Base-by-base conservation (phyloP, 2,329 filamentous ascomycete genomes). In the Tothia fuscella region DNA sequence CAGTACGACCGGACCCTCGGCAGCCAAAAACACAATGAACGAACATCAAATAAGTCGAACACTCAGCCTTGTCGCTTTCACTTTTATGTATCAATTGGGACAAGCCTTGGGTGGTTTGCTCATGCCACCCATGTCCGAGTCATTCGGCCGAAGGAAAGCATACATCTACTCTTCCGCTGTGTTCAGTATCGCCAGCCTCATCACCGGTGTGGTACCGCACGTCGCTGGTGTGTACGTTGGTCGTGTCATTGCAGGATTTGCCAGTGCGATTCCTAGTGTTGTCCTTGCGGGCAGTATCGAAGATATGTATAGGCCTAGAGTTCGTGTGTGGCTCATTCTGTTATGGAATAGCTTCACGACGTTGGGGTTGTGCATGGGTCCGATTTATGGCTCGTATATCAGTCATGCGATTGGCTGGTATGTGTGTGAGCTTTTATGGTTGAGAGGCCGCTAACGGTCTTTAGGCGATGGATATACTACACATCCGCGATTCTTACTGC, bases 231-330 rank as follows among this genome's bases (percentile, higher is more conserved):
- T 40, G 10, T 19, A 30, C 13, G n/a, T 40, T 6, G 38, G 38
- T 10, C 38, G 38, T 19, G 5, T 34, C 6, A 14, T 40, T 13
- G 30, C 38, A 17, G 38, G 38, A 13, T 26, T 40, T 9, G 14
- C 24, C 3, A 30, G 24, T 14, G 26, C 24, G 12, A 32, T 40
- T 32, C 38, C 38, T 10, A 17, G 14, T 5, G 24, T 21, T 12
- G 22, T 30, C 14, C 22, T 26, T 40, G 14, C 17, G n/a, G 38
- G 38, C 9, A 40, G 38, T 16, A 32, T 40, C 10, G 38, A 40
- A 14, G 38, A 40, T 10, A 30, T 40, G n/a, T 40, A 26, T 24
- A 17, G 14, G 13, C 17, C 24, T 6, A 14, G 32, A 17, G 38
- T 17, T n/a, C 22, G 38, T 17, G 32, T 32, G 20, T 40, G 38